A percentile compares a stretch with the other conserved stretches of the same genome.
These are phyloP conservation scores for Ottelia alismoides DNA, from an alignment of 106 monocot species.

Conservation along the genomic window DNA sequence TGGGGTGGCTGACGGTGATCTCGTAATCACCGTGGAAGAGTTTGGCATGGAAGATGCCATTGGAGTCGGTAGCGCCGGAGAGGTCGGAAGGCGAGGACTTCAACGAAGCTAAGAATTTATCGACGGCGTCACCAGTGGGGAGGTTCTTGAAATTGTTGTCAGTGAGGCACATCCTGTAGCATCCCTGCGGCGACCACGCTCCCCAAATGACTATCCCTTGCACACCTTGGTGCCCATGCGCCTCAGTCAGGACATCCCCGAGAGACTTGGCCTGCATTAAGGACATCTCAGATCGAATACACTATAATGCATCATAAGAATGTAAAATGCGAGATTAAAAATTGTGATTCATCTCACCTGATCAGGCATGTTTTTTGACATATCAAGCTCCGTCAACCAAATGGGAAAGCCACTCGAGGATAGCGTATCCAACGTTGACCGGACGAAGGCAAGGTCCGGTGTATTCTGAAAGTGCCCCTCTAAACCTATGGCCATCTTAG, in stretches of 20 bases:
- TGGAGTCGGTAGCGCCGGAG: slow-evolving; percentile 17
- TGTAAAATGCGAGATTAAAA: neutral
- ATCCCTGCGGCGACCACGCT: slow-evolving; percentile 44
- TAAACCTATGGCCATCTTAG: slow-evolving; percentile 46
- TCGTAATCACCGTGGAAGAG: slow-evolving; percentile 14
- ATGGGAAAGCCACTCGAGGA: slow-evolving; percentile 35
- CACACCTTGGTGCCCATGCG: slow-evolving; percentile 50
- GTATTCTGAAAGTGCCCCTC: slow-evolving; percentile 53
- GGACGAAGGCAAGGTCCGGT: slow-evolving; percentile 55
- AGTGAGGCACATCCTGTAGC: slow-evolving; percentile 67
- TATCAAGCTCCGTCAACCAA: slow-evolving; percentile 91
- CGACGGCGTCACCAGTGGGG: slow-evolving; percentile 59
- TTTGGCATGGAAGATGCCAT: slow-evolving; percentile 3
- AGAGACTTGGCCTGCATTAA: slow-evolving; percentile 33
- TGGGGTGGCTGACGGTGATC: neutral
- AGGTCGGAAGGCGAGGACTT: neutral
- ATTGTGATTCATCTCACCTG: slow-evolving; percentile 22
- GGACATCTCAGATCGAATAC: neutral
- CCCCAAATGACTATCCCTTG: slow-evolving; percentile 73
- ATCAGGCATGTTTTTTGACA: slow-evolving; percentile 7
- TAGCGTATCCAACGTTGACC: slow-evolving; percentile 53
- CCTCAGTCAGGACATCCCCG: slow-evolving; percentile 69
- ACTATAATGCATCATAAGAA: neutral
- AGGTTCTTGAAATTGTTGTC: slow-evolving; percentile 68
- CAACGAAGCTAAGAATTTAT: slow-evolving; percentile 51